Conservation (phyloP, 495 filamentous ascomycete genomes). For the Darksidea phi region DNA sequence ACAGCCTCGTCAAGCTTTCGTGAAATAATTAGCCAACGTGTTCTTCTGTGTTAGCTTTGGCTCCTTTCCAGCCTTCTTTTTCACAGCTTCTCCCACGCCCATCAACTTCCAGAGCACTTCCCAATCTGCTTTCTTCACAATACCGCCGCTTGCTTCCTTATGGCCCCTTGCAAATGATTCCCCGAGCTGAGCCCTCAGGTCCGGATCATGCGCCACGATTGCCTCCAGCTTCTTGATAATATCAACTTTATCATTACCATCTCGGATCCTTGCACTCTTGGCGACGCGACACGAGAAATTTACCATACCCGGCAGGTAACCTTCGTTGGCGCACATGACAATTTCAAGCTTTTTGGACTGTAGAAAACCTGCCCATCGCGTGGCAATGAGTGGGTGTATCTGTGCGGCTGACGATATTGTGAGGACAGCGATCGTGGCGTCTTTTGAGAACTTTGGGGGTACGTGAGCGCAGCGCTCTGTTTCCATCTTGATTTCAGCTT, state of each 20-base stretch:
- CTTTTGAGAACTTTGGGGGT: constrained; percentile 56
- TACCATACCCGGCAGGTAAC: constrained; percentile 55
- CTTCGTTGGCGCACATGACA: constrained; percentile 58
- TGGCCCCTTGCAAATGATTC: constrained; percentile 59
- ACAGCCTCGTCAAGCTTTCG: constrained; percentile 12
- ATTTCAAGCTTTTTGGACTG: constrained; percentile 53
- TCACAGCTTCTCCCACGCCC: constrained; percentile 52
- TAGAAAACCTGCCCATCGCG: constrained; percentile 56
- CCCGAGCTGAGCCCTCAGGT: constrained; percentile 51
- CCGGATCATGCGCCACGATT: constrained; percentile 46
- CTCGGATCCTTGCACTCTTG: constrained; percentile 46
- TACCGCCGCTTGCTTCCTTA: constrained; percentile 59
- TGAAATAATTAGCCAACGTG: constrained; percentile 51
- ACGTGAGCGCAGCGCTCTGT: constrained; percentile 54
- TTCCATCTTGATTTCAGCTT: constrained; percentile 54
- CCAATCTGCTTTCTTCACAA: constrained; percentile 54
- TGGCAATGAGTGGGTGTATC: constrained; percentile 60
- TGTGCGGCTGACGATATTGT: constrained; percentile 54
- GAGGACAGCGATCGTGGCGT: constrained; percentile 58
- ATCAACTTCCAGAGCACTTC: constrained; percentile 57
- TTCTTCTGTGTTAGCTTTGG: constrained; percentile 49
- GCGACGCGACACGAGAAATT: constrained; percentile 61
- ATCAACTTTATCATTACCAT: constrained; percentile 52
- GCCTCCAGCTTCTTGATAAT: constrained; percentile 54
- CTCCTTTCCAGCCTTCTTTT: constrained; percentile 33